A percentile compares a stretch with the other conserved stretches of the same genome.
Conservation (phyloP, 345 rosid species). For the Arabis hirsuta region DNA sequence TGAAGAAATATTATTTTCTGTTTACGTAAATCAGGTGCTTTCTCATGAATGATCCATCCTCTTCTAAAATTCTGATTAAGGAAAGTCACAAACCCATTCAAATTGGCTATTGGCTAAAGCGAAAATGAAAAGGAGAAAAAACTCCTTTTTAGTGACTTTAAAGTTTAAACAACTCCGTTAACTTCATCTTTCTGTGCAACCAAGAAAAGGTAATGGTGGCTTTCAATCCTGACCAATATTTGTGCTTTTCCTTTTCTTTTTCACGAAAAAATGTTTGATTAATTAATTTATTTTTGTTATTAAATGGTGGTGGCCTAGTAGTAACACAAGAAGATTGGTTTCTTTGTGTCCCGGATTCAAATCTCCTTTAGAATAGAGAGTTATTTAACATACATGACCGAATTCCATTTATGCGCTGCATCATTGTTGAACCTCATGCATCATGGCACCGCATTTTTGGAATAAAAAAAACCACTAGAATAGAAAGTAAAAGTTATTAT, state of each 20-base stretch:
- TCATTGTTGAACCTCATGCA: slow-evolving; percentile 24
- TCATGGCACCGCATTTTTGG: slow-evolving; percentile 29
- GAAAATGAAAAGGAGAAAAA: slow-evolving; percentile 3
- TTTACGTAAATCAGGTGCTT: not conserved
- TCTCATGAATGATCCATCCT: slow-evolving; percentile 24
- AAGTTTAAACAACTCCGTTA: slow-evolving; percentile 19
- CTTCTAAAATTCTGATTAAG: slow-evolving; percentile 7
- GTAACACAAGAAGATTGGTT: no score
- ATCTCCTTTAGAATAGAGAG: no score
- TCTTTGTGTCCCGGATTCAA: no score
- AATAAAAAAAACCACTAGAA: slow-evolving; percentile 15
- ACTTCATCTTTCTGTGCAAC: slow-evolving; percentile 33
- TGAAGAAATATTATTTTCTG: not conserved
- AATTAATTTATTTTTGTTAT: no score
- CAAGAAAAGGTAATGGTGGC: slow-evolving; percentile 33
- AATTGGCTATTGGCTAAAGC: slow-evolving; percentile 35
- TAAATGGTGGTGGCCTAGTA: no score
- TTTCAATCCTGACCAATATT: slow-evolving; percentile 38
- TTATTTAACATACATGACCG: no score
- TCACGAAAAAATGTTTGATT: not conserved
- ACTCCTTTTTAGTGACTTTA: slow-evolving; percentile 15
- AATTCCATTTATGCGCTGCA: no score
- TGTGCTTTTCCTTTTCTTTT: slow-evolving; percentile 32
- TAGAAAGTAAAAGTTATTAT: not conserved
- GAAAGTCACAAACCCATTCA: slow-evolving; percentile 34